Conservation (phyloP, 108 stramenopile genomes). For the Cyclotella atomus region DNA sequence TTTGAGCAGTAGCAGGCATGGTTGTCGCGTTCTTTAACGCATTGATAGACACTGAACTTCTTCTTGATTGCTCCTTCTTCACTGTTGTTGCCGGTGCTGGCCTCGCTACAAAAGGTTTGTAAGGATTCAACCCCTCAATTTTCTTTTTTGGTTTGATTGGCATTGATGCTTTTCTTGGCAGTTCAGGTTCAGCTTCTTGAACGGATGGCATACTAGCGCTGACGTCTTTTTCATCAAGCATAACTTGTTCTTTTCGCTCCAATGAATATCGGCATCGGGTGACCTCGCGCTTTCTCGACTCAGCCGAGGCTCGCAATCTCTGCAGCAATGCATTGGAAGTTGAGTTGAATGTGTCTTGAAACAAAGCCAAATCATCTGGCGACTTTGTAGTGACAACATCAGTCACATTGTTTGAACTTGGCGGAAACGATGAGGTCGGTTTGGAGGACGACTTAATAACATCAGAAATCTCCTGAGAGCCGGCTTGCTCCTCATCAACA, state of each 20-base stretch:
- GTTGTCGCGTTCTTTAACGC: background rate
- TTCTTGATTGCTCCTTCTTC: background rate
- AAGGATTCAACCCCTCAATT: constrained; percentile 17
- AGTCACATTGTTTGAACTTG: background rate
- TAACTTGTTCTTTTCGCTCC: constrained; percentile 44
- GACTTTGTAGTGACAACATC: background rate
- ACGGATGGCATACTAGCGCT: constrained; percentile 8
- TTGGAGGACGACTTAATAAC: background rate
- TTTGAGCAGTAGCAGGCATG: background rate
- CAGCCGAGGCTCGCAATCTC: constrained; percentile 35
- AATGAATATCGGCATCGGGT: constrained; percentile 39
- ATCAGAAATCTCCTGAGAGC: too few relatives aligned
- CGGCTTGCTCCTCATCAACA: too few relatives aligned
- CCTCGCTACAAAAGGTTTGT: constrained; percentile 42
- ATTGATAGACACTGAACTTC: background rate
- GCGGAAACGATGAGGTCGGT: too few relatives aligned
- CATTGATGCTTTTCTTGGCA: constrained; percentile 1
- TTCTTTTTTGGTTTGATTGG: constrained; percentile 1
- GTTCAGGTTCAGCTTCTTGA: constrained; percentile 5
- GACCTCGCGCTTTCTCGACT: constrained; percentile 42
- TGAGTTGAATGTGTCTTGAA: constrained; percentile 34
- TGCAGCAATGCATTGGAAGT: constrained; percentile 46
- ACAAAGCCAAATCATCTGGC: constrained; percentile 28
- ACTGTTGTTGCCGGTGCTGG: constrained; percentile 23
- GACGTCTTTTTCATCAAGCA: constrained; percentile 28